phyloP scores from a whole-genome alignment of 129 eudicot species.

The Gnaphalium uliginosum region DNA sequence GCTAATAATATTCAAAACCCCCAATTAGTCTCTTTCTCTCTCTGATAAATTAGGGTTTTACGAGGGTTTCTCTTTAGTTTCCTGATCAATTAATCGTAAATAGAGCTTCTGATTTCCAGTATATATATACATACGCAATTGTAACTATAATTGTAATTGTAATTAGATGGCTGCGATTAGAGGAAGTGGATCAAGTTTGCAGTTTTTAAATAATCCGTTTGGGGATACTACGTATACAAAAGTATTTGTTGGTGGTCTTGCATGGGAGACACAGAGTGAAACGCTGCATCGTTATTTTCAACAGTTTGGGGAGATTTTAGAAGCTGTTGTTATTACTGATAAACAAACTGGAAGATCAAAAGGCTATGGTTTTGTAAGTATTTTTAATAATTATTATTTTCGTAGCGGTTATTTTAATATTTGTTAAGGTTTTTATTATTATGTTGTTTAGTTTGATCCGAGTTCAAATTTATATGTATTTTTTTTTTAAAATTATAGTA shows the following conservation, averaged over 20 bases:
- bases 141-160: background rate
- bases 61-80: conserved; percentile 35
- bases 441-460: background rate
- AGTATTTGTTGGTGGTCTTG: conserved; percentile 63
- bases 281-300: conserved; percentile 48
- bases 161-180: conserved; percentile 42
- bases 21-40: conserved; percentile 22
- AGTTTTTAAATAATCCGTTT: conserved; percentile 39
- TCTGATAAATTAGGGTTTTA: conserved; percentile 41
- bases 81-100: background rate
- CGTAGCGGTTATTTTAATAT: background rate
- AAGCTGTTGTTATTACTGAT: conserved; percentile 65
- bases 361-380: conserved; percentile 69
- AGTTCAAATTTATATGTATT: background rate
- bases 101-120: background rate
- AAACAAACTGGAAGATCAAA: conserved; percentile 58
- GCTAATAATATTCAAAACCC: conserved; percentile 28
- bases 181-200: conserved; percentile 49
- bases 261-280: conserved; percentile 65
- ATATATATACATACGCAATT: conserved; percentile 4
- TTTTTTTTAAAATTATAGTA: background rate
- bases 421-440: too few species aligned
- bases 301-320: conserved; percentile 58
- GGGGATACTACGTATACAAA: conserved; percentile 56
- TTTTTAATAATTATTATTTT: background rate